Evolutionary conservation across 768 basidiomycete species (phyloP), one percentile per base, ranked within the genome.

Genomic region (Boletus sp.): DNA sequence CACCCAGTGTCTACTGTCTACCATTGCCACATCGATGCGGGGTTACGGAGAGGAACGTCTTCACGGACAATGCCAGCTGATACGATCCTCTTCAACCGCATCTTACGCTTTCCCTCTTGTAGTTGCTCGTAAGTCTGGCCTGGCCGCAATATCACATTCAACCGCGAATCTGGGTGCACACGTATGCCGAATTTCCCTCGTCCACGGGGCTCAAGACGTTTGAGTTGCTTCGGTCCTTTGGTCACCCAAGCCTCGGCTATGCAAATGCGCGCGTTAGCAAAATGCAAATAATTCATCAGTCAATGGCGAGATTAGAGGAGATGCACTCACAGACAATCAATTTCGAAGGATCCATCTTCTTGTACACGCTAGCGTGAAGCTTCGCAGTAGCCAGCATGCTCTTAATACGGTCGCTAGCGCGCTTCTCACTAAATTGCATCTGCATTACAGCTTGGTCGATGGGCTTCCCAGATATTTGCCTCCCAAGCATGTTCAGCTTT

Each of bases 381-480:
- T 90, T 88, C 3, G 93, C 94, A 1, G 89, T 83, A 13, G 83
- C 84, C 42, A 98, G 79, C 82, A 93, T 93, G 61, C 87, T 90
- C 80, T 92, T 86, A 54, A 99, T 83, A 56, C 92, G 85, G 44
- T 77, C 79, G 59, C 91, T 87, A 14, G 89, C 92, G 23, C 92
- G 82, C 74, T 99, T 99, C 70, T 95, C 88, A 58, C 89, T 92
- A 71, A 97, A 98, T 68, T 89, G 83, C 91, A 98, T 95, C 64
- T 99, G 96, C 53, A 98, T 76, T 67, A 99, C 96, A 34, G 96
- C 96, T 61, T 87, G 84, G 74, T 98, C 95, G 55, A 98, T 87
- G 17, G 95, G 94, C 63, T 93, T 88, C 19, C 91, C 89, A 3
- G 90, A 80, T 58, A 99, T 89, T 70, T 97, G 92, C 30, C 83